phyloP scores from a whole-genome alignment of 352 stramenopile species.

The Globisporangium polare region DNA sequence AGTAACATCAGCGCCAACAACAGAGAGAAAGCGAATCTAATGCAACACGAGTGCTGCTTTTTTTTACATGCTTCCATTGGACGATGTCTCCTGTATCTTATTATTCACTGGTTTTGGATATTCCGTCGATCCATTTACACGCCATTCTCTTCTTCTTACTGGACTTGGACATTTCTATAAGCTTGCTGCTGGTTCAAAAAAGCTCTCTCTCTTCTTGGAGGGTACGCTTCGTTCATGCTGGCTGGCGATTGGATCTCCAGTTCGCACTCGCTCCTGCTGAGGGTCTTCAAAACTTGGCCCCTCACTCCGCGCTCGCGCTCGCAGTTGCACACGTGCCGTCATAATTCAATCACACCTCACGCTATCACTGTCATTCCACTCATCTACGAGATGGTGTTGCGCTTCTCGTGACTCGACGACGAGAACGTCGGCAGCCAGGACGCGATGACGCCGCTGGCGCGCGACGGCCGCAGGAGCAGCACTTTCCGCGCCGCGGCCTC shows the following conservation, averaged over 20 bases:
- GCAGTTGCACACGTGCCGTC: too few relatives aligned
- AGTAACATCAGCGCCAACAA: background rate
- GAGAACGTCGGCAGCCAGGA: conserved; percentile 30
- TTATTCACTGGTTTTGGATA: conserved; percentile 7
- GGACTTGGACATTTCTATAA: background rate
- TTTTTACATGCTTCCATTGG: background rate
- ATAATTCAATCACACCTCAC: background rate
- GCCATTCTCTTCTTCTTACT: conserved; percentile 5
- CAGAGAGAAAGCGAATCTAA: background rate
- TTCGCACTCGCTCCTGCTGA: too few relatives aligned
- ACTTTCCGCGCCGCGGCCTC: conserved; percentile 16
- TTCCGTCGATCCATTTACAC: conserved; percentile 7
- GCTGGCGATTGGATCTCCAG: too few relatives aligned
- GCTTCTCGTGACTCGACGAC: background rate
- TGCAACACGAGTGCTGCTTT: background rate
- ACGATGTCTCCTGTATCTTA: background rate
- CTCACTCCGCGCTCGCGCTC: too few relatives aligned
- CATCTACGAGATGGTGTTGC: conserved; percentile 1
- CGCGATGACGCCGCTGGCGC: conserved; percentile 20
- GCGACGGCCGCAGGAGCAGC: conserved; percentile 13
- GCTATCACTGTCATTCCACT: background rate
- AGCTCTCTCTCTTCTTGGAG: background rate
- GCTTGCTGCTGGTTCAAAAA: background rate
- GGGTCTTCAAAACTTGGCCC: too few relatives aligned
- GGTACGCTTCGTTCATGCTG: too few relatives aligned